These are phyloP conservation scores for Podospora appendiculata DNA, from an alignment of 495 filamentous ascomycete species.

Conservation along the genomic window DNA sequence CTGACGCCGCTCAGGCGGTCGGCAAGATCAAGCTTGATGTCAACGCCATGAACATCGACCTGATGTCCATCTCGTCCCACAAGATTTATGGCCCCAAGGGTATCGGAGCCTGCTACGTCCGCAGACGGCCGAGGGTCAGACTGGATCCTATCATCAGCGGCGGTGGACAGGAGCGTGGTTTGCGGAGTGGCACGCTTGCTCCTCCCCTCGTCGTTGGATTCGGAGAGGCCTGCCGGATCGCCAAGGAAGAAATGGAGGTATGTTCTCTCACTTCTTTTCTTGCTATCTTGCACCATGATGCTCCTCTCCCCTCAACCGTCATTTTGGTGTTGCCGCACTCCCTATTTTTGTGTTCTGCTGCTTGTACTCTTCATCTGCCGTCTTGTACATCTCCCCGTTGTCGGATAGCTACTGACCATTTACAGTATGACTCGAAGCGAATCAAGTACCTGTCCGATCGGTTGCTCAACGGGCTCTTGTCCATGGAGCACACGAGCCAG, in stretches of 20 bases:
- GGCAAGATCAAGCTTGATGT: slow-evolving; percentile 97
- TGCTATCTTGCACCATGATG: not conserved
- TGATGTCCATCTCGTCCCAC: slow-evolving; percentile 98
- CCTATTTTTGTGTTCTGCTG: not conserved
- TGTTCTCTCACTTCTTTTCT: slow-evolving; percentile 25
- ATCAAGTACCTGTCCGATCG: slow-evolving; percentile 76
- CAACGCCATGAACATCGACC: slow-evolving; percentile 91
- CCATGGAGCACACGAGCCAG: slow-evolving; percentile 84
- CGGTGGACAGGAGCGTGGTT: slow-evolving; percentile 89
- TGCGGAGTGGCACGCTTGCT: slow-evolving; percentile 88
- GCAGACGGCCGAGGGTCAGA: slow-evolving; percentile 83
- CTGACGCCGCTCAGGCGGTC: slow-evolving; percentile 92
- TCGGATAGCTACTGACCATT: slow-evolving; percentile 9
- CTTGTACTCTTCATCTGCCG: not conserved
- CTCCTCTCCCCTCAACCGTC: not conserved
- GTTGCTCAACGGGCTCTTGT: slow-evolving; percentile 68
- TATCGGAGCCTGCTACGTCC: slow-evolving; percentile 91
- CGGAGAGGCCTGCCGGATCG: slow-evolving; percentile 90
- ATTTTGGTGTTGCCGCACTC: not conserved
- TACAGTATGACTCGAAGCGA: slow-evolving; percentile 83
- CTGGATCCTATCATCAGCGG: slow-evolving; percentile 94
- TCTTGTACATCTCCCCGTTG: not conserved
- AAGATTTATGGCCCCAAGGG: slow-evolving; percentile 99
- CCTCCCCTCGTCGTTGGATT: slow-evolving; percentile 86
- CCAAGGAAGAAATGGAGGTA: slow-evolving; percentile 82